Conservation (phyloP, 2,329 filamentous ascomycete genomes). For the Aspergillus sp. region DNA sequence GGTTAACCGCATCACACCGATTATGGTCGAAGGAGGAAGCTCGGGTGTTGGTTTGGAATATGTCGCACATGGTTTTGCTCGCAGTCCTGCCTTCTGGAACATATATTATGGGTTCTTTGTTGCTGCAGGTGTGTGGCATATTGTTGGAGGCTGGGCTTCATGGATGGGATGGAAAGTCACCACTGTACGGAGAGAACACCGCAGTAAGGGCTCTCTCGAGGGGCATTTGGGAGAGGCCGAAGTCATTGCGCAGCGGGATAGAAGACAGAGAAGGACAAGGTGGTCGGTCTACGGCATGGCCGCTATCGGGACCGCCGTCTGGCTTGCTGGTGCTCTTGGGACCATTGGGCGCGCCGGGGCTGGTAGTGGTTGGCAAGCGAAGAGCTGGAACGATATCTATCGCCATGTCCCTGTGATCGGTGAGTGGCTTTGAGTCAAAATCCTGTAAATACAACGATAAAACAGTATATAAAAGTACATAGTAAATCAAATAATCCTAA, state of each 20-base stretch:
- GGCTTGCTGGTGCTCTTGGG: conserved; percentile 74
- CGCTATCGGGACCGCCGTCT: conserved; percentile 55
- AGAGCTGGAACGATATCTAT: conserved; percentile 70
- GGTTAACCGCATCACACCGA: conserved; percentile 68
- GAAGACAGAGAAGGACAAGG: conserved; percentile 58
- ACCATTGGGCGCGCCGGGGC: conserved; percentile 66
- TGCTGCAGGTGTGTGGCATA: conserved; percentile 63
- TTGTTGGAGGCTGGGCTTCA: conserved; percentile 77
- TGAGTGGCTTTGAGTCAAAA: conserved; percentile 38
- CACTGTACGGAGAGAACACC: conserved; percentile 23
- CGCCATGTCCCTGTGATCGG: conserved; percentile 52
- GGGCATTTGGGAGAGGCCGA: conserved; percentile 29
- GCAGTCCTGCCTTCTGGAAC: conserved; percentile 60
- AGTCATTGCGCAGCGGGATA: conserved; percentile 48
- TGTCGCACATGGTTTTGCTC: conserved; percentile 76
- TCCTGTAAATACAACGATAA: not conserved
- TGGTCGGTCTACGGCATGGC: conserved; percentile 63
- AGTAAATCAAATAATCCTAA: not conserved
- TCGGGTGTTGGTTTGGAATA: conserved; percentile 80
- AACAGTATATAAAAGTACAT: conserved; percentile 2
- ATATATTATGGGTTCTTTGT: conserved; percentile 64
- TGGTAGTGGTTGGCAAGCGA: conserved; percentile 71
- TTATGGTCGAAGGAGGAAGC: conserved; percentile 72
- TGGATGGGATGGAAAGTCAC: conserved; percentile 59
- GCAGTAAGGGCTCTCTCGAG: conserved; percentile 24